phyloP scores from a whole-genome alignment of 176 grass and related monocot species.

The Puya raimondii region DNA sequence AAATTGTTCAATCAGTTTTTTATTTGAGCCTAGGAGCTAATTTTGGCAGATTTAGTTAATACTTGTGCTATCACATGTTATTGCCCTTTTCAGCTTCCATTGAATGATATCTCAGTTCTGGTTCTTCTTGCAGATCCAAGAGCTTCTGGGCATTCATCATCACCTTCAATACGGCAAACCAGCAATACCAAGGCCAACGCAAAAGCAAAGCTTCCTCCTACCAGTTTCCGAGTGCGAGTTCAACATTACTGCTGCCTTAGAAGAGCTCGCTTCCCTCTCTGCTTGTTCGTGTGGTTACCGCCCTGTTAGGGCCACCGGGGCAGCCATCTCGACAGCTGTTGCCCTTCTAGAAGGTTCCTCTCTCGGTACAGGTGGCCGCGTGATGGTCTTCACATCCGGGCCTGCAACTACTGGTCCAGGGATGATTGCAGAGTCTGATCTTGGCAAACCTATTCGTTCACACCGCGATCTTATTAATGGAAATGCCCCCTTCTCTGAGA shows the following conservation, averaged over 20 bases:
- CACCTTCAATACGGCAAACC: constrained; percentile 40
- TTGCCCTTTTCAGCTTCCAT: background rate
- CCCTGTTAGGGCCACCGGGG: constrained; percentile 47
- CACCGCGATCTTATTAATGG: constrained; percentile 85
- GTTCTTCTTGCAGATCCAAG: constrained; percentile 59
- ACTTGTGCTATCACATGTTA: background rate
- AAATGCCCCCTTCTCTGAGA: constrained; percentile 40
- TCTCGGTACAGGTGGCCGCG: constrained; percentile 47
- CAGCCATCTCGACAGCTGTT: constrained; percentile 76
- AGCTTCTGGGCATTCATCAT: constrained; percentile 49
- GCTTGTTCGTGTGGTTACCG: constrained; percentile 43
- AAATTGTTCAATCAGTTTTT: too few species aligned
- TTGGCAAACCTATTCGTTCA: constrained; percentile 68
- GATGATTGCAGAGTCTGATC: constrained; percentile 65
- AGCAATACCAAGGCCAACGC: constrained; percentile 25
- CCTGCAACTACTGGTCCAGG: constrained; percentile 81
- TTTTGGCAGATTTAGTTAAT: background rate
- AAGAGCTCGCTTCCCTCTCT: constrained; percentile 55
- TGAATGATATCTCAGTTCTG: constrained; percentile 9
- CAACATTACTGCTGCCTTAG: constrained; percentile 71
- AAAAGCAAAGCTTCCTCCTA: constrained; percentile 58
- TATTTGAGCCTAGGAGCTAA: background rate
- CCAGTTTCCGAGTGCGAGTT: constrained; percentile 96
- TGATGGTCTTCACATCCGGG: constrained; percentile 92
- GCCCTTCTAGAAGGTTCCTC: constrained; percentile 84